Evolutionary conservation across 1,284 basidiomycete species (phyloP).

Genomic region (Cutaneotrichosporon dermatis): DNA sequence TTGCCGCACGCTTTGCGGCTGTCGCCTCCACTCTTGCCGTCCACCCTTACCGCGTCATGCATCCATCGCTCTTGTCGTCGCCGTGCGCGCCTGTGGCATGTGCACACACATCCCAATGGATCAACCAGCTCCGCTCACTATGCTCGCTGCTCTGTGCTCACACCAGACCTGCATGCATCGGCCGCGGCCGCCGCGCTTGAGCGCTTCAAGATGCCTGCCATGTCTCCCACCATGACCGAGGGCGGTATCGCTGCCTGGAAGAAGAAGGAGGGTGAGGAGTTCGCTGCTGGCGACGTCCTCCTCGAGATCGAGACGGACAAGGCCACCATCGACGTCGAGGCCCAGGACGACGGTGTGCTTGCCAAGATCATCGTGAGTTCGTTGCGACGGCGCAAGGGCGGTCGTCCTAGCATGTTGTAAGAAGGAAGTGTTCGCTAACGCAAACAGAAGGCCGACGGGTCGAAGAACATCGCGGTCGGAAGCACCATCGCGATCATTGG

Average conservation of each 20-base stretch:
- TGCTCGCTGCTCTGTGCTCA: not conserved
- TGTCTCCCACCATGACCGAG: constrained; percentile 99
- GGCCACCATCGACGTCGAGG: constrained; percentile 98
- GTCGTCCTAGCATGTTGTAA: too few species aligned
- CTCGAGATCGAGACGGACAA: constrained; percentile 93
- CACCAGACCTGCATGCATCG: constrained; percentile 73
- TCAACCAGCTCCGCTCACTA: not conserved
- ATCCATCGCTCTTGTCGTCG: not conserved
- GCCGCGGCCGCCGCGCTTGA: constrained; percentile 70
- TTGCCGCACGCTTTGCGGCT: not conserved
- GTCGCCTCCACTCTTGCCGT: not conserved
- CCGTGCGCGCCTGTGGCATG: too few species aligned
- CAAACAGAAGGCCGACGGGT: constrained; percentile 58
- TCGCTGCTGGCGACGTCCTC: constrained; percentile 79
- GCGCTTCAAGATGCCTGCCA: constrained; percentile 96
- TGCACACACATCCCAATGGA: too few species aligned
- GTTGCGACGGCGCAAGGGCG: too few species aligned
- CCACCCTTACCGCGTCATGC: not conserved
- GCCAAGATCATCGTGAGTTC: constrained; percentile 69
- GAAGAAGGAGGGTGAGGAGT: constrained; percentile 89
- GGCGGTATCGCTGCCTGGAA: constrained; percentile 98
- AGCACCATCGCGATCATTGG: constrained; percentile 81
- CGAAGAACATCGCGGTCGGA: constrained; percentile 83
- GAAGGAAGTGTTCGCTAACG: too few species aligned
- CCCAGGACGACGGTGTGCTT: constrained; percentile 91